phyloP scores from a whole-genome alignment of 257 asterid species.

The Primulina tabacum region DNA sequence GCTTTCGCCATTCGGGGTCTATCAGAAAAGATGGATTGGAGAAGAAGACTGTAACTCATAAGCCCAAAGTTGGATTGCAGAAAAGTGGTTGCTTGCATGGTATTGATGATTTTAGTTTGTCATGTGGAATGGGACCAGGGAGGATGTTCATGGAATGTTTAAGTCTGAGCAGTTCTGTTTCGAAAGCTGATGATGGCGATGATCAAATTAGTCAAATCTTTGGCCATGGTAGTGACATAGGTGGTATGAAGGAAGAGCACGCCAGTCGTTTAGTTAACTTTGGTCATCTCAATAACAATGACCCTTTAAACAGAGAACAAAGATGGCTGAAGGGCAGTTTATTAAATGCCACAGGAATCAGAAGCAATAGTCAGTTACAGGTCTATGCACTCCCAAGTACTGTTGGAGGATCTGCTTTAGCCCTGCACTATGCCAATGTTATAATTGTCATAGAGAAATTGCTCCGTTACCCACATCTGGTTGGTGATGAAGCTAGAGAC shows the following conservation, averaged over 20 bases:
- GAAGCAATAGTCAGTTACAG: constrained; percentile 39
- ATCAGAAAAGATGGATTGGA: constrained; percentile 28
- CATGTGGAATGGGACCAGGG: constrained; percentile 79
- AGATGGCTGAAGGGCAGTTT: constrained; percentile 26
- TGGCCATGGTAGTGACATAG: constrained; percentile 41
- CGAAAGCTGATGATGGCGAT: constrained; percentile 45
- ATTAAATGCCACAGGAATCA: constrained; percentile 26
- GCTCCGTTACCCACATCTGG: constrained; percentile 76
- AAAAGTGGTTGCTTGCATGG: constrained; percentile 51
- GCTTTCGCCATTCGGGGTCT: constrained; percentile 30
- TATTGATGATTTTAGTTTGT: constrained; percentile 63
- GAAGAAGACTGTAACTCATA: constrained; percentile 28
- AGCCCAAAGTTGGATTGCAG: constrained; percentile 30
- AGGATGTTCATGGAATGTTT: constrained; percentile 75
- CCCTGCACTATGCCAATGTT: constrained; percentile 80
- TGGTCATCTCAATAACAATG: constrained; percentile 25
- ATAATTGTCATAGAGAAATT: constrained; percentile 75
- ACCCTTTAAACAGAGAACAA: constrained; percentile 27
- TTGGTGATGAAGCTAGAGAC: constrained; percentile 88
- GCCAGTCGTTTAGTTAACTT: constrained; percentile 26
- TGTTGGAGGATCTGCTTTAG: constrained; percentile 85
- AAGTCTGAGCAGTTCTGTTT: constrained; percentile 56
- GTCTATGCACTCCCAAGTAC: constrained; percentile 56
- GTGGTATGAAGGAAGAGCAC: constrained; percentile 41
- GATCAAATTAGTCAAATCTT: constrained; percentile 62